Base-by-base conservation (phyloP, 768 basidiomycete genomes). In the Boletus edulis region DNA sequence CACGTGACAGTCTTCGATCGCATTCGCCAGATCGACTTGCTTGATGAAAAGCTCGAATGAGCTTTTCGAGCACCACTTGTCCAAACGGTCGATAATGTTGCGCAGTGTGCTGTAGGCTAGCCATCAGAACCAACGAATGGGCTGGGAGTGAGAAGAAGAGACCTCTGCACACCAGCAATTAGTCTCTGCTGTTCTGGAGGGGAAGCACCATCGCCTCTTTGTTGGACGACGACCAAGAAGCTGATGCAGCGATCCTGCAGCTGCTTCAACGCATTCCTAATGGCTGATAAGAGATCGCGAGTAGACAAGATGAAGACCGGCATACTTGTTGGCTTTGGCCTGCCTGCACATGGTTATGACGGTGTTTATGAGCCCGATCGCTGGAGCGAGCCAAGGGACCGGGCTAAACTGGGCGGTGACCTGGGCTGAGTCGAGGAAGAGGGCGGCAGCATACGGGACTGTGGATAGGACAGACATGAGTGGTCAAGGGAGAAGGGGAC, bases 301-400 rank as follows among this genome's bases (percentile, higher is more conserved):
- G 22, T 13, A 7, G 35, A 46, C 17, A 9, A 34, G 27, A 48
- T 8, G 39, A 22, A n/a, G 17, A 20, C 5, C 12, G 15, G 18
- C 65, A 20, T 60, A 81, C 83, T 73, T 75, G 64, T 85, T 85
- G 3, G 72, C 68, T 3, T 70, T 57, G 11, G 82, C 78, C 58
- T 78, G 77, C 40, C 77, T 73, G 61, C 81, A 77, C 31, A 80
- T 68, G 47, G 75, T 52, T 20, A 83, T 66, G 40, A 85, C 78
- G 32, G 62, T 69, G 41, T 73, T 74, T 14, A 81, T 60, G 1
- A 76, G 52, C 17, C 76, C 78, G 27, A 78, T 71, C 13, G 74
- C 73, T 13, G 76, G 73, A 9, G 65, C 69, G 14, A 83, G 68
- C 46, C 73, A 80, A 31, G 82, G 82, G 8, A 83, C 67, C 11